phyloP scores from a whole-genome alignment of 257 asterid species.

The Nicotiana otophora region DNA sequence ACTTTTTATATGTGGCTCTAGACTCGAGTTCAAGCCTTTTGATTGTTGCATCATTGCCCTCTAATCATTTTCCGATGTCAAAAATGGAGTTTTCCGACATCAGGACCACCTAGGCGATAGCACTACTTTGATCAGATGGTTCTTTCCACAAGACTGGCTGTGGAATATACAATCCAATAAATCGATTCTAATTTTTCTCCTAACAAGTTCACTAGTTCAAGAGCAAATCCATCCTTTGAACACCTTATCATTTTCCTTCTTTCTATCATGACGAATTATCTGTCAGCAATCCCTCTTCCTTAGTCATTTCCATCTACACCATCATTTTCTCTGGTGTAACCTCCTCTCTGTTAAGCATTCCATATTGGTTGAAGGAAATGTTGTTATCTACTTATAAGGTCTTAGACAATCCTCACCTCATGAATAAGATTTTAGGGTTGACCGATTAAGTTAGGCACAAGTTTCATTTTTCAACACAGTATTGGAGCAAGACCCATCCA shows the following conservation, averaged over 20 bases:
- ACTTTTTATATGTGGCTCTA: neutral
- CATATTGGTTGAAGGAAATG: neutral
- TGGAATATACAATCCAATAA: neutral
- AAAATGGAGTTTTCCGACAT: neutral
- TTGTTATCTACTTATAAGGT: no score
- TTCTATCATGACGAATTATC: neutral
- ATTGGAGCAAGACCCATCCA: no score
- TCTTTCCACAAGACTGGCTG: neutral
- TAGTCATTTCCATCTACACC: neutral
- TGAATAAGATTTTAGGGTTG: no score
- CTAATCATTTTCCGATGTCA: neutral
- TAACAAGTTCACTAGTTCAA: neutral
- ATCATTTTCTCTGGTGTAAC: neutral
- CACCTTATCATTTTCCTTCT: no score
- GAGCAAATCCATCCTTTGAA: neutral
- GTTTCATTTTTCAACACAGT: no score
- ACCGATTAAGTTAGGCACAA: no score
- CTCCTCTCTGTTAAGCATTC: neutral
- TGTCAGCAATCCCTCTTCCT: neutral
- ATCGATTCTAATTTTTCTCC: neutral
- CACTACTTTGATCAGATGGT: neutral
- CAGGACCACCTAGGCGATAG: neutral
- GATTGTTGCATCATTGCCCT: neutral
- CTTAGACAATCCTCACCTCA: no score
- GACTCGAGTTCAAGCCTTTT: neutral